phyloP scores from a whole-genome alignment of 257 asterid species.

The Ilex aquifolium region DNA sequence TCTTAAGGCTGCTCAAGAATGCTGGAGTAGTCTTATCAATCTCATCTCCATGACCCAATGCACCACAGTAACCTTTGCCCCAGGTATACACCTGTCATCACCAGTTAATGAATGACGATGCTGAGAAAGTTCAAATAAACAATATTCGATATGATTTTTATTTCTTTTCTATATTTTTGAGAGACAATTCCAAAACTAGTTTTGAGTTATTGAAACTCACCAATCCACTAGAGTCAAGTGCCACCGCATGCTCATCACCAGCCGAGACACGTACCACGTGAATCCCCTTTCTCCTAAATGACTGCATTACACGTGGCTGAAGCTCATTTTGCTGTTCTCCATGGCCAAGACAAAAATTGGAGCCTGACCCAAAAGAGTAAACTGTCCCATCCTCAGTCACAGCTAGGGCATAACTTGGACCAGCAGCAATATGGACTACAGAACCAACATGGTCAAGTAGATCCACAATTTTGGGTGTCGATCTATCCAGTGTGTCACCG shows the following conservation, averaged over 20 bases:
- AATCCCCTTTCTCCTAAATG: conserved; percentile 57
- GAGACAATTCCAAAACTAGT: neutral
- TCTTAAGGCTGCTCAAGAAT: conserved; percentile 40
- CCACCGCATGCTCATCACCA: conserved; percentile 86
- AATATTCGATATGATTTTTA: neutral
- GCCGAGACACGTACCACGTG: conserved; percentile 67
- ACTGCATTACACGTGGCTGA: conserved; percentile 54
- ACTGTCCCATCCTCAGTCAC: conserved; percentile 62
- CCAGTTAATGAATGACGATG: conserved; percentile 1
- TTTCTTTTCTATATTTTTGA: neutral
- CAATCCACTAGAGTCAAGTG: conserved; percentile 76
- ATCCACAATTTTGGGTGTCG: conserved; percentile 57
- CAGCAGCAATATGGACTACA: conserved; percentile 62
- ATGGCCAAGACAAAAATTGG: conserved; percentile 82
- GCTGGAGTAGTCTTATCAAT: conserved; percentile 66
- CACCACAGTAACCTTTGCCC: conserved; percentile 97
- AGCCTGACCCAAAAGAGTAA: conserved; percentile 74
- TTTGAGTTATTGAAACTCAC: conserved; percentile 24
- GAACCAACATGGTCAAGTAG: conserved; percentile 27
- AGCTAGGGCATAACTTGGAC: conserved; percentile 69
- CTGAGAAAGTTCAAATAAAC: neutral
- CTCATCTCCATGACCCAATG: conserved; percentile 83
- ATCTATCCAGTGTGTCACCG: conserved; percentile 59
- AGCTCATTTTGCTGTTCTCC: conserved; percentile 80
- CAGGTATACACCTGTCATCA: conserved; percentile 63